Evolutionary conservation across 129 eudicot genomes (phyloP).

Genomic region (Lactuca sativa): DNA sequence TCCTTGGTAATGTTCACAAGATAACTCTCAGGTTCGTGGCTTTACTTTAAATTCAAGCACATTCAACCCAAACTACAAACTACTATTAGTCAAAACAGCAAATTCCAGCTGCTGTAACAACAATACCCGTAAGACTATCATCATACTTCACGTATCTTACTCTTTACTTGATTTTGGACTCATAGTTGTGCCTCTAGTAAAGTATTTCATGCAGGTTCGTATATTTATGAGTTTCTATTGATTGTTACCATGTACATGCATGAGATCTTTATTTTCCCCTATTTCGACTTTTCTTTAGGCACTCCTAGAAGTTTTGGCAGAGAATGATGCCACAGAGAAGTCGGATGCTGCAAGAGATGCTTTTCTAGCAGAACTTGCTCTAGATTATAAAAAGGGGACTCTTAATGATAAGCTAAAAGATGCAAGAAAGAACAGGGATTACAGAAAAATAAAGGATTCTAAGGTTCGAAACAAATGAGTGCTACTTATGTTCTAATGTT

Average conservation of each 20-base stretch:
- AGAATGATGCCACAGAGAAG: conserved; percentile 82
- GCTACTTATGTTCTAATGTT: conserved; percentile 7
- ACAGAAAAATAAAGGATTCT: conserved; percentile 64
- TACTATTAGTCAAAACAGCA: too few relatives aligned
- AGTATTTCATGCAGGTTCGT: conserved; percentile 85
- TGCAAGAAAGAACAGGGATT: conserved; percentile 74
- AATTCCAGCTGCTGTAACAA: too few relatives aligned
- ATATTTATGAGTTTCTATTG: conserved; percentile 14
- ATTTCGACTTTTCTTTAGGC: conserved; percentile 60
- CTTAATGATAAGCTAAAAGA: conserved; percentile 25
- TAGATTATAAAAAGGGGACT: conserved; percentile 51
- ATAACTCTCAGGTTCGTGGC: too few relatives aligned
- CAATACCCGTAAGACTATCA: too few relatives aligned
- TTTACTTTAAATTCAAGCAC: too few relatives aligned
- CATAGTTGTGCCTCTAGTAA: conserved; percentile 69
- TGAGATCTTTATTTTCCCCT: conserved; percentile 36
- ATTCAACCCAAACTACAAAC: too few relatives aligned
- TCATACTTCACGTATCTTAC: too few relatives aligned
- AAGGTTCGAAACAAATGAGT: conserved; percentile 47
- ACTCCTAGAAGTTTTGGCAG: conserved; percentile 70
- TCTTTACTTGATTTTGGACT: conserved; percentile 72
- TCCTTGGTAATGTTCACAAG: too few relatives aligned
- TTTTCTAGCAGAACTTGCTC: conserved; percentile 83
- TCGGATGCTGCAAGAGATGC: conserved; percentile 96
- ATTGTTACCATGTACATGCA: background rate